These are phyloP conservation scores for Candida parachauliodes DNA, from an alignment of 805 yeast species.

Conservation along the genomic window DNA sequence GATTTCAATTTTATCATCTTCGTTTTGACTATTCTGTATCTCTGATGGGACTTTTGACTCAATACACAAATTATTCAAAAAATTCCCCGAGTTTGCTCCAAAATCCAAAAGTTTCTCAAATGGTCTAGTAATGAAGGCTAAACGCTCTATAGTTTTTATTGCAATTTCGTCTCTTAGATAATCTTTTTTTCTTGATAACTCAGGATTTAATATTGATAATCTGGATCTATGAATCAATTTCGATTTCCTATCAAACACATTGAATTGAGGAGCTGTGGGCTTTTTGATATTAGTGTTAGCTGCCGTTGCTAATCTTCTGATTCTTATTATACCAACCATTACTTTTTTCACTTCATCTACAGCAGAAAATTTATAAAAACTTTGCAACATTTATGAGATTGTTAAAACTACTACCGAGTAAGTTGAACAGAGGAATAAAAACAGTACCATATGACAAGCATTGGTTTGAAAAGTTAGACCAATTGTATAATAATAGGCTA, in stretches of 20 bases:
- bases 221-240: conserved; percentile 59
- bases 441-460: neutral
- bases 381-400: neutral
- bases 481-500: neutral
- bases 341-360: neutral
- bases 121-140: conserved; percentile 66
- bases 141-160: conserved; percentile 64
- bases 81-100: conserved; percentile 71
- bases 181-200: conserved; percentile 54
- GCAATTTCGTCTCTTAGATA: conserved; percentile 76
- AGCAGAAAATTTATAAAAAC: neutral
- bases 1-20: conserved; percentile 28
- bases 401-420: neutral
- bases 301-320: conserved; percentile 23
- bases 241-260: conserved; percentile 56
- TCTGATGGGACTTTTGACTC: conserved; percentile 12
- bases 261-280: conserved; percentile 24
- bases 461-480: neutral
- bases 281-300: conserved; percentile 15
- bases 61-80: conserved; percentile 40
- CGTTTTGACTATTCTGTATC: conserved; percentile 11
- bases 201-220: conserved; percentile 44
- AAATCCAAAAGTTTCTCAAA: conserved; percentile 63
- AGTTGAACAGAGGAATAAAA: neutral
- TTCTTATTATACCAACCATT: neutral